These are phyloP conservation scores for Cyclotella baltica DNA, from an alignment of 108 stramenopile species.

Conservation along the genomic window DNA sequence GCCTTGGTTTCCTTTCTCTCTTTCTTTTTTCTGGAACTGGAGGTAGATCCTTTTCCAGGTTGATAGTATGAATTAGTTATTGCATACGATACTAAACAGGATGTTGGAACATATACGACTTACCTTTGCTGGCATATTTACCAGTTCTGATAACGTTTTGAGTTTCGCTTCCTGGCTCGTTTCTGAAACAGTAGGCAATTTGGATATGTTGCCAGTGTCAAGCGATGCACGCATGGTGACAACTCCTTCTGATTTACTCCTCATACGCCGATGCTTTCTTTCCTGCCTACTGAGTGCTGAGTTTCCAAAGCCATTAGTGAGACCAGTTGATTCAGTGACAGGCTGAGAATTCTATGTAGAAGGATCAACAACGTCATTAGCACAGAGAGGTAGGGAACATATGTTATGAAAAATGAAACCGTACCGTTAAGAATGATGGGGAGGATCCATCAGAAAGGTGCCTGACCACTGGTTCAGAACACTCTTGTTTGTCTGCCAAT, in stretches of 20 bases:
- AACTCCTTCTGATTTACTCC: constrained; percentile 35
- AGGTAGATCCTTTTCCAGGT: neutral
- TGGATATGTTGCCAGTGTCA: neutral
- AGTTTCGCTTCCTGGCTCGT: constrained; percentile 12
- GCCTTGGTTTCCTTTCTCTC: neutral
- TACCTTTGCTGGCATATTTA: constrained; percentile 27
- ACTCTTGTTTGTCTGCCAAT: neutral
- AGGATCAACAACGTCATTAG: neutral
- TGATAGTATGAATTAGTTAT: neutral
- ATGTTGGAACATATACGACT: neutral
- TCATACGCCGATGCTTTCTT: constrained; percentile 22
- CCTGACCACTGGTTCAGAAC: no score
- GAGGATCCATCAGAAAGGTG: no score
- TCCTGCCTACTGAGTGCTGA: neutral
- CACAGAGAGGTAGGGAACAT: no score
- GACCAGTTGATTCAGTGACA: neutral
- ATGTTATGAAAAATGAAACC: no score
- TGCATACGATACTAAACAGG: neutral
- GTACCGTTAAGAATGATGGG: no score
- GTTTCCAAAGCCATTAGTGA: neutral
- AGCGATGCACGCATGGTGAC: constrained; percentile 26
- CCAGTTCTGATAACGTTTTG: constrained; percentile 26
- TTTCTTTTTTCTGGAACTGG: neutral
- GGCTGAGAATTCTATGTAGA: neutral
- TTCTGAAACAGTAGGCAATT: constrained; percentile 1